Conservation (phyloP, 495 filamentous ascomycete species). For the Penicillium tannophilum region DNA sequence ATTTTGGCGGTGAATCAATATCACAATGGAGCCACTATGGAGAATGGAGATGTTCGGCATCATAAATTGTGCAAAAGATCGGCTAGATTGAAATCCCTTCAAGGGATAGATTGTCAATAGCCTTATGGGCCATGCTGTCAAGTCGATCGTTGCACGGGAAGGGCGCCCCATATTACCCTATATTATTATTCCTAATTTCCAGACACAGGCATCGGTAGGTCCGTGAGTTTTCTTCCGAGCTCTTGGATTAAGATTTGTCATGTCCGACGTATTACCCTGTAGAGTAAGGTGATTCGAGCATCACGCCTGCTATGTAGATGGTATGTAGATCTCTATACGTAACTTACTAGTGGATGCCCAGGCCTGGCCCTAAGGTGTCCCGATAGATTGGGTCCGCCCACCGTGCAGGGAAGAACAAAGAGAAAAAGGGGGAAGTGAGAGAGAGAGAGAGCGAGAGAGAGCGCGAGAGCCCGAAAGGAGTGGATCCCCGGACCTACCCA, state of each 20-base stretch:
- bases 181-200: background rate
- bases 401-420: background rate
- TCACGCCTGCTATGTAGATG: too few relatives aligned
- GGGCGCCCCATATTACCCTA: background rate
- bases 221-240: constrained; percentile 14
- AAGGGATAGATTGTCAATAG: background rate
- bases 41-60: background rate
- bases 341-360: background rate
- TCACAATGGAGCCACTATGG: background rate
- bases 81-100: background rate
- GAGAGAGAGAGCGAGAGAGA: background rate
- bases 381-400: background rate
- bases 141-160: constrained; percentile 4
- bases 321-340: background rate
- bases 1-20: background rate
- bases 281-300: background rate
- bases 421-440: background rate
- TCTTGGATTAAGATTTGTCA: background rate
- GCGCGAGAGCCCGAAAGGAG: background rate
- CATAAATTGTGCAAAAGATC: background rate
- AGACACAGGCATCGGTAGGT: constrained; percentile 14
- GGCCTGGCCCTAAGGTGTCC: background rate
- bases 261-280: background rate
- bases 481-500: background rate
- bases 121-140: constrained; percentile 4